Base-by-base conservation (phyloP, 2,329 filamentous ascomycete species). In the Colletotrichum shisoi region DNA sequence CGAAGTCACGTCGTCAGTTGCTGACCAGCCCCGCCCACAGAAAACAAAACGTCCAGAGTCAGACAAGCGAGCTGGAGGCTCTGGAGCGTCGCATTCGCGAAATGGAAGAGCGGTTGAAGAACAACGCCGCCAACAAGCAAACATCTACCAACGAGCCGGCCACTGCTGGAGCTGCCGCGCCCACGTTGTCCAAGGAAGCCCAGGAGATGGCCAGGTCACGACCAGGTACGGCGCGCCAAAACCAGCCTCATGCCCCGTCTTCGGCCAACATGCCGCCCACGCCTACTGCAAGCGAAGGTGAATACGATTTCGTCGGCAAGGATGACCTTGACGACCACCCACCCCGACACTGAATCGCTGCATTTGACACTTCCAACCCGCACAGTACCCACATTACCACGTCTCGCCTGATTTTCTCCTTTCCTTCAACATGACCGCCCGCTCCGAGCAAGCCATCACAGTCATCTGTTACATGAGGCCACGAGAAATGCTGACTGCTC, bases 1-100 rank as follows among this genome's bases (percentile, higher is more conserved):
- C 27, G 27, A n/a, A 34, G 11, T 44, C 40, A 48, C 19, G 15
- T 17, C 49, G 6, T 12, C 46, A 45, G 34, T n/a, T 46, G 46
- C 58, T 66, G 39, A 67, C 52, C 8, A 21, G 51, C 9, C 5
- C 40, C 27, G 9, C n/a, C 11, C 17, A 70, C 77, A 97, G 93
- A 79, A 95, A 95, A 80, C 88, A 93, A 75, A 86, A 87, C 68
- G 89, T 98, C 75, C 86, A 85, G 70, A 87, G 85, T 59, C 91
- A 92, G 76, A 87, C 87, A 62, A 87, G 88, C 70, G 92, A 97
- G 79, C 89, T 98, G 71, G 90, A 96, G 78, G 88, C 89, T 63
- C 89, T 98, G 74, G 93, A 97, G 80, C 88, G 88, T 59, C 89
- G 89, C 72, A 87, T 98, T 73, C 90, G 88, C 72, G 93, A 93